phyloP scores from a whole-genome alignment of 2,329 filamentous ascomycete genomes.

The Hysterium pulicare region DNA sequence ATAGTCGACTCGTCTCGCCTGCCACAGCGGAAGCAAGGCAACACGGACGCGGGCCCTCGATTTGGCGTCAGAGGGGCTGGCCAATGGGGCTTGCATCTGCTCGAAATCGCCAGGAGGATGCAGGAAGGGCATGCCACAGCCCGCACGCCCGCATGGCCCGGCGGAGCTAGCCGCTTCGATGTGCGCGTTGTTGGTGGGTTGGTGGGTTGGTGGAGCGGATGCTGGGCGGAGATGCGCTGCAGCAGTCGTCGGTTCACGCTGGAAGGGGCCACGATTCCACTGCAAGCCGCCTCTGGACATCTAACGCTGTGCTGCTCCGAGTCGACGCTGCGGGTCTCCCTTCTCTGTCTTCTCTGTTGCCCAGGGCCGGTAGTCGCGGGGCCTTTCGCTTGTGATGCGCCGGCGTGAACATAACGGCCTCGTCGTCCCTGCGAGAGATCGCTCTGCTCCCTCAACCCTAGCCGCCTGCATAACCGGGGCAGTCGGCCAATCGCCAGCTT shows the following conservation, averaged over 20 bases:
- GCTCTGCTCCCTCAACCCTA: slow-evolving; percentile 5
- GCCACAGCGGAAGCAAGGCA: not conserved
- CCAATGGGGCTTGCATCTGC: not conserved
- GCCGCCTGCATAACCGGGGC: not conserved
- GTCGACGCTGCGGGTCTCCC: not conserved
- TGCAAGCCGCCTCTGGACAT: slow-evolving; percentile 12
- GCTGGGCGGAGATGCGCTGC: not conserved
- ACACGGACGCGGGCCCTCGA: not conserved
- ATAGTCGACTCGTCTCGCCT: not conserved
- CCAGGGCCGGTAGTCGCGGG: too few species aligned
- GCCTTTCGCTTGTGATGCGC: too few species aligned
- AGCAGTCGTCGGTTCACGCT: not conserved
- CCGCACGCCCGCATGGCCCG: slow-evolving; percentile 1
- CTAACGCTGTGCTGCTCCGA: too few species aligned
- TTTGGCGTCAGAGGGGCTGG: not conserved
- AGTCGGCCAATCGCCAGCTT: slow-evolving; percentile 10
- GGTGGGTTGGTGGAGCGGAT: slow-evolving; percentile 3
- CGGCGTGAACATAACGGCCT: too few species aligned
- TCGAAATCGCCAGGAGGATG: too few species aligned
- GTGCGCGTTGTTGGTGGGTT: not conserved
- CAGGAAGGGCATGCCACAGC: not conserved
- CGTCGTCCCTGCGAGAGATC: not conserved
- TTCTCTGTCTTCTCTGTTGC: too few species aligned
- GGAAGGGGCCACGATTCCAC: slow-evolving; percentile 3
- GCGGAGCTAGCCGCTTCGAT: slow-evolving; percentile 3